phyloP scores from a whole-genome alignment of 805 yeast genomes.

The Vanderwaltozyma tropicalis region DNA sequence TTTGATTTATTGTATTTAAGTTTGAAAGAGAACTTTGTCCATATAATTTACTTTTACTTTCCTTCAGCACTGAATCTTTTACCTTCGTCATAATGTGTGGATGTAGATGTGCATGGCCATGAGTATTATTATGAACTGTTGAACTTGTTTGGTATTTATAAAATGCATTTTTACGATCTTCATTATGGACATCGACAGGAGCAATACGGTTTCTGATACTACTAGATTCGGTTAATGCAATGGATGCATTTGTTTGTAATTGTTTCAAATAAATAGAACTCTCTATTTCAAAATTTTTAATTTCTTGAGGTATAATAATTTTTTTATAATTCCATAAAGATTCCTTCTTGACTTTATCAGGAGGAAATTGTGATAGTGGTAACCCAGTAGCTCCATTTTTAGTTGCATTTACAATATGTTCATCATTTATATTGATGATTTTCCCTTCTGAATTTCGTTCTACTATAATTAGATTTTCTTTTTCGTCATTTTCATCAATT shows the following conservation, averaged over 20 bases:
- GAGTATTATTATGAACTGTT: background rate
- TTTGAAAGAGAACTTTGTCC: conserved; percentile 29
- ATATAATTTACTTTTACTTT: conserved; percentile 33
- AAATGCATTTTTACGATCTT: conserved; percentile 4
- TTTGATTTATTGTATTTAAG: conserved; percentile 2
- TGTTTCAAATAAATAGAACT: conserved; percentile 12
- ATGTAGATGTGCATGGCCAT: background rate
- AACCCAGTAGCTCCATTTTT: conserved; percentile 59
- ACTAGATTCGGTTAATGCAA: conserved; percentile 27
- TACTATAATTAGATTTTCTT: background rate
- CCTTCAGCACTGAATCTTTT: conserved; percentile 11
- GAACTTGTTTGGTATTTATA: background rate
- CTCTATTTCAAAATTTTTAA: conserved; percentile 12
- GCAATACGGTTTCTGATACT: conserved; percentile 16
- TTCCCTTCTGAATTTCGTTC: conserved; percentile 16
- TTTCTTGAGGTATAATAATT: conserved; percentile 8
- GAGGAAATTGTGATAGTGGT: conserved; percentile 62
- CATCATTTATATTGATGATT: conserved; percentile 32
- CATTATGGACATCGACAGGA: conserved; percentile 11
- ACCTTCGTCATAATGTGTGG: conserved; percentile 11
- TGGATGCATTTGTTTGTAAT: conserved; percentile 29
- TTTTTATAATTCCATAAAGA: conserved; percentile 40
- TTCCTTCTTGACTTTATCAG: conserved; percentile 45
- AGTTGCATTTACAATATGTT: conserved; percentile 28
- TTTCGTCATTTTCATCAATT: background rate